Evolutionary conservation across 139 green algal species (phyloP), one percentile per base, ranked within the genome.

Genomic region (Chlamydomonas sp.): DNA sequence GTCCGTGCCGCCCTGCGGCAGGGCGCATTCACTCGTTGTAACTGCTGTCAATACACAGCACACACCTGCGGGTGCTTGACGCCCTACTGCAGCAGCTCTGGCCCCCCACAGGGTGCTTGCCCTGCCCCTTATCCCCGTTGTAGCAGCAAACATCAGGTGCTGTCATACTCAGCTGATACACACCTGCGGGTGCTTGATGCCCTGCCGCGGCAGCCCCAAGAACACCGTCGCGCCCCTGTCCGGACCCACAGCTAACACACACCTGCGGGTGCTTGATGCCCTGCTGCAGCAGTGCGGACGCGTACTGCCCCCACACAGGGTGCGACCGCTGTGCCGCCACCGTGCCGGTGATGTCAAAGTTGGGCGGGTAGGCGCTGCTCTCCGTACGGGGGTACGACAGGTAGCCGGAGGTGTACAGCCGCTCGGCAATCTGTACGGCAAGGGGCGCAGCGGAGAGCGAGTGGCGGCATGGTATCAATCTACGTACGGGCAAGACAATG

Each of bases 381-480:
- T 99, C 97, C 7, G 97, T 99, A 68, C 97, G 92, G 1, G 97
- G 97, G 89, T 99, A 99, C n/a, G 87, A 95, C 49, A 98, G 81
- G 89, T 95, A 98, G 68, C 96, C 96, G 58, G 92, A 89, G 15
- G 92, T 98, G 93, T 99, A 98, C 3, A 99, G 93, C 67, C 95
- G 74, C 93, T 98, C 97, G 2, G 97, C 97, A 49, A 97, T 90
- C 85, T 94, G 92, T 88, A 20, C 14, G n/a, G 74, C 5, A 76
- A 61, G 6, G 62, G 57, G 5, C 31, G 31, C 31, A 49, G 31
- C 31, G 31, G 31, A 49, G 31, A 49, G 0, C 31, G 31, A 49
- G 31, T 49, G 31, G 31, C 31, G 31, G 31, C 31, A 49, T 49
- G 31, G 31, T 49, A 49, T 49, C 31, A 49, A 49, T 49, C 31